Base-by-base conservation (phyloP, 1,284 basidiomycete genomes). In the Somion occarium region DNA sequence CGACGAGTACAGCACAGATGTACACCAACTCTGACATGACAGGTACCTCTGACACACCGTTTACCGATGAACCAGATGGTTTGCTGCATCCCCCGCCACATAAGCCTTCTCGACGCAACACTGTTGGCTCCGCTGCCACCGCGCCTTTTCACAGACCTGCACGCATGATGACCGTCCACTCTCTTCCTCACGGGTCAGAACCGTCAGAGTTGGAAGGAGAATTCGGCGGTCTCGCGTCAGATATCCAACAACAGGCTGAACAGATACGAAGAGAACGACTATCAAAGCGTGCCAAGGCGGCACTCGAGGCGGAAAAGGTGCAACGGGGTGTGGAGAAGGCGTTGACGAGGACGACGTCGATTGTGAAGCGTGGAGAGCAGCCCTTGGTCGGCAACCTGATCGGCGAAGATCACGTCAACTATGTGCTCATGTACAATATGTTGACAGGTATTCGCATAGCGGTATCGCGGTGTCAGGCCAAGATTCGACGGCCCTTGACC, bases 381-480 rank as follows among this genome's bases (percentile, higher is more conserved):
- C 88, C 89, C 11, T 72, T 97, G 11, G 91, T 98, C 0, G 96
- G 96, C 7, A 98, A 98, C 67, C 70, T 98, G 59, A 98, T 99
- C 56, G 92, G 92, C 37, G 95, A 98, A 67, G 96, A 87, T 60
- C 96, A 99, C 70, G 94, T 88, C 69, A 99, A 99, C 73, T 99
- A 98, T 62, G 92, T 98, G 54, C 75, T 99, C 64, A 98, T 98
- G 96, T 99, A 98, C 75, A 98, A 99, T 75, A 99, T 99, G 96
- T 78, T 99, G 61, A 99, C 96, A 2, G 96, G 96, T 3, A 98
- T 99, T 57, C 85, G 96, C 27, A 95, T 95, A 60, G 95, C 89
- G 45, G 93, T 92, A 3, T 98, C 96, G 44, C 78, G 96, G 58
- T 98, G 92, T 73, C 93, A 97, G 68, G 96, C 95, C 45, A 99